Base-by-base conservation (phyloP, 148 eudicot species). In the Vaccinium myrtillus region DNA sequence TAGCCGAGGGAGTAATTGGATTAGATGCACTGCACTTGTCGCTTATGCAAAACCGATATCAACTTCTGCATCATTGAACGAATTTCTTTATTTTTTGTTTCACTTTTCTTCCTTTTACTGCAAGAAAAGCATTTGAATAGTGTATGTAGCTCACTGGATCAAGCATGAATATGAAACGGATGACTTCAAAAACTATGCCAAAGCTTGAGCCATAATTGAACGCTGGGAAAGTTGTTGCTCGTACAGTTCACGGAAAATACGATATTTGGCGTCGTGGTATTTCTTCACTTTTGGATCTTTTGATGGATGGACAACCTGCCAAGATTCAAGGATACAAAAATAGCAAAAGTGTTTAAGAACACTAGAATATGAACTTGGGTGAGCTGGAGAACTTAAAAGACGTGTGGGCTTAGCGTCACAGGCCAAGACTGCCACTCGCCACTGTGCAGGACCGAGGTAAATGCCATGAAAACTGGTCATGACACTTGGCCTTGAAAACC, bases 231-330 rank as follows among this genome's bases (percentile, higher is more conserved):
- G 75, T 79, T 97, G 99, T 84, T 89, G 91, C 79, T 94, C 92
- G 56, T 97, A 95, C 70, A 97, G 96, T 83, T 93, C 91, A 16
- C 92, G 92, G 84, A 94, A 95, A 56, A 97, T 91, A 25, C 88
- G 85, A 81, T 95, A 97, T 89, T 97, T 97, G 54, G 92, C 95
- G 71, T 95, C 99, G 69, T 97, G 99, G 89, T 95, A 97, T 87
- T 92, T 97, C 92, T 87, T 94, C 88, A 95, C 93, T 81, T 88
- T 88, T 39, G 94, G 93, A 88, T 97, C 95, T 65, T 90, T 86
- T 0, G 96, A 94, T 30, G 99, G 99, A 89, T 92, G 84, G 36
- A 97, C 84, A 18, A 97, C 96, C 99, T 97, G 87, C 77, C 77
- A 81, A 83, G 39, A 83, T 75, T 78, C 79, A 84, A 84, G 77